Conservation (phyloP, 257 asterid genomes). For the Dorcoceras hygrometricum region DNA sequence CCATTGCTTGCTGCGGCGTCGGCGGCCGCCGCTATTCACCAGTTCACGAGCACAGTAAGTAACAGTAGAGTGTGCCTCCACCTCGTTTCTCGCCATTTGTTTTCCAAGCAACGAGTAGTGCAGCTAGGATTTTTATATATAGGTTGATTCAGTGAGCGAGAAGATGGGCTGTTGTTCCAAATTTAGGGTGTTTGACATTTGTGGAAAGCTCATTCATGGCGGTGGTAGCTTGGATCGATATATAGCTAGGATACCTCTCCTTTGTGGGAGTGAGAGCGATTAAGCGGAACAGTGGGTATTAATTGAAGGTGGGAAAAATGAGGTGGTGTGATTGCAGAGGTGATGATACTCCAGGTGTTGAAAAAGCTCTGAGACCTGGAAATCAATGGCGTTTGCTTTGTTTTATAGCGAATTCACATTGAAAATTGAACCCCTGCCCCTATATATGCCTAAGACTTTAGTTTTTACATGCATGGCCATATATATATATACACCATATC, state of each 20-base stretch:
- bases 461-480: too few relatives aligned
- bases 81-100: conserved; percentile 21
- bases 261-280: conserved; percentile 21
- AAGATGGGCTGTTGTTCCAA: conserved; percentile 24
- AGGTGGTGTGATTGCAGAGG: conserved; percentile 39
- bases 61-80: background rate
- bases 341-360: conserved; percentile 54
- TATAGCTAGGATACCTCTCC: too few relatives aligned
- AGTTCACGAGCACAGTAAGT: background rate
- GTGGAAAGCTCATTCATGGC: conserved; percentile 47
- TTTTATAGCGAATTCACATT: background rate
- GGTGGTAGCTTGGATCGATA: background rate
- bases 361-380: conserved; percentile 45
- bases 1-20: conserved; percentile 2
- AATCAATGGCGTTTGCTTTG: conserved; percentile 40
- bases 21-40: background rate
- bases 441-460: too few relatives aligned
- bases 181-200: conserved; percentile 53
- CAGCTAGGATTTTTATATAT: too few relatives aligned
- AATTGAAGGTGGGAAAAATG: too few relatives aligned
- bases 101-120: too few relatives aligned
- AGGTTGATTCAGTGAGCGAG: too few relatives aligned
- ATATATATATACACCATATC: too few relatives aligned
- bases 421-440: conserved; percentile 12
- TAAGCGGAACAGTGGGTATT: too few relatives aligned